Percentiles rank a stretch among this genome's conserved stretches.
Evolutionary conservation across 139 green algal genomes (phyloP).

Genomic region (Microglena sp.): DNA sequence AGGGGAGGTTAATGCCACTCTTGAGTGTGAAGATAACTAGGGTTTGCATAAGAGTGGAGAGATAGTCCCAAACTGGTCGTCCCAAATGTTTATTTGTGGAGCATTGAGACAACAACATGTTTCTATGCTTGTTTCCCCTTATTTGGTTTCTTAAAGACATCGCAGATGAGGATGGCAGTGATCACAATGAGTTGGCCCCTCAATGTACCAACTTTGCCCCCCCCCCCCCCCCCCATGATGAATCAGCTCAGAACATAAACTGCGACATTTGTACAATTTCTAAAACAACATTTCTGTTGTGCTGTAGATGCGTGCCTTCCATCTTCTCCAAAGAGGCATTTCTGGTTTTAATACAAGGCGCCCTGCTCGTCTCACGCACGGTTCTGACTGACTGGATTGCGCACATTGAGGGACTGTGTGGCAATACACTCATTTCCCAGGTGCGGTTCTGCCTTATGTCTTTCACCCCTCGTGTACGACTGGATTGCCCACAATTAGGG

Average conservation of each 20-base stretch:
- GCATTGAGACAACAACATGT: not conserved
- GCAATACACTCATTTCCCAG: slow-evolving; percentile 29
- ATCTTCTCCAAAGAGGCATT: slow-evolving; percentile 49
- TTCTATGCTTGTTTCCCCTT: not conserved
- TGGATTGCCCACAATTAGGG: no score
- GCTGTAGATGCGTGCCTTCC: slow-evolving; percentile 66
- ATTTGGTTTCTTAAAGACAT: not conserved
- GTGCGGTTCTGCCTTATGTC: slow-evolving; percentile 8
- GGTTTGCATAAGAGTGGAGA: not conserved
- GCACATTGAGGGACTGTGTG: slow-evolving; percentile 53
- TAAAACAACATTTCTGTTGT: not conserved
- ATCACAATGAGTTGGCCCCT: no score
- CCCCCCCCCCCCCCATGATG: no score
- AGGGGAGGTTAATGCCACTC: not conserved
- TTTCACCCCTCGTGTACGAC: not conserved
- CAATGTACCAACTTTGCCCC: no score
- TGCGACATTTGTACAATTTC: not conserved
- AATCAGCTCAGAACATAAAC: not conserved
- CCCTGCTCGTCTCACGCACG: slow-evolving; percentile 67
- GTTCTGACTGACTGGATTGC: slow-evolving; percentile 77
- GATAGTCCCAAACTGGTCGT: not conserved
- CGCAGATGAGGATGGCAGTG: not conserved
- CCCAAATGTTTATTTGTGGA: not conserved
- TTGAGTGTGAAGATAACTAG: not conserved
- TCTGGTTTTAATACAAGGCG: slow-evolving; percentile 49